These are phyloP conservation scores for Penicillium sp. DNA, from an alignment of 2,329 filamentous ascomycete species.

Conservation along the genomic window DNA sequence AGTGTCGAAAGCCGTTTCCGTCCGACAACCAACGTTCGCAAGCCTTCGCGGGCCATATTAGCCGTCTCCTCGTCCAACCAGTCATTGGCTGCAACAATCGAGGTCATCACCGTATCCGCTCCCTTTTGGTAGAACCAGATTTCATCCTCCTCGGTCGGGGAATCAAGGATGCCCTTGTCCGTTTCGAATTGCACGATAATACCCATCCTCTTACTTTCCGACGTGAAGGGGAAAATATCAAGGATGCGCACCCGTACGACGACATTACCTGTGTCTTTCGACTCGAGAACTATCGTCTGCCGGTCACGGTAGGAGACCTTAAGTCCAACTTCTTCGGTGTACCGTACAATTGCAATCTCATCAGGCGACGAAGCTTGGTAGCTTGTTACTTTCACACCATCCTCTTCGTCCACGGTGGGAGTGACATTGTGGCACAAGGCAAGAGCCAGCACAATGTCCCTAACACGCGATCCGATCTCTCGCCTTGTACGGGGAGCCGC, in stretches of 20 bases:
- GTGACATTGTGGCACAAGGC: conserved; percentile 98
- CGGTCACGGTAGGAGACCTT: conserved; percentile 85
- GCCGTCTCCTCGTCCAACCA: conserved; percentile 99
- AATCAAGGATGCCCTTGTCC: conserved; percentile 55
- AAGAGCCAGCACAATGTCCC: conserved; percentile 89
- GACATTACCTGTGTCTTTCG: conserved; percentile 70
- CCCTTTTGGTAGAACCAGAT: conserved; percentile 99
- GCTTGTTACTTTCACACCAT: conserved; percentile 75
- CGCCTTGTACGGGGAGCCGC: conserved; percentile 80
- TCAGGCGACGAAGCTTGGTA: conserved; percentile 98
- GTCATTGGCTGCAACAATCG: conserved; percentile 93
- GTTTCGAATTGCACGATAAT: conserved; percentile 88
- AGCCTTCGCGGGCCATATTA: conserved; percentile 98
- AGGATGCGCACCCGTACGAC: conserved; percentile 87
- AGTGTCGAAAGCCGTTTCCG: conserved; percentile 79
- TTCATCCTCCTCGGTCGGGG: conserved; percentile 67
- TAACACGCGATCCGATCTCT: conserved; percentile 91
- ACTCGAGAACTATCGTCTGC: conserved; percentile 81
- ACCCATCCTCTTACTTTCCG: conserved; percentile 97
- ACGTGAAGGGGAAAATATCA: conserved; percentile 96
- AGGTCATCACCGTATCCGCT: conserved; percentile 96
- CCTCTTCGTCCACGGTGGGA: conserved; percentile 81
- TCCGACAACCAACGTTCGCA: conserved; percentile 94
- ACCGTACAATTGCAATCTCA: conserved; percentile 95
- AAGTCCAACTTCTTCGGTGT: conserved; percentile 91